Percentiles rank a stretch among this genome's conserved stretches.
Conservation (phyloP, 108 stramenopile species). For the Discostella stelligeroides region DNA sequence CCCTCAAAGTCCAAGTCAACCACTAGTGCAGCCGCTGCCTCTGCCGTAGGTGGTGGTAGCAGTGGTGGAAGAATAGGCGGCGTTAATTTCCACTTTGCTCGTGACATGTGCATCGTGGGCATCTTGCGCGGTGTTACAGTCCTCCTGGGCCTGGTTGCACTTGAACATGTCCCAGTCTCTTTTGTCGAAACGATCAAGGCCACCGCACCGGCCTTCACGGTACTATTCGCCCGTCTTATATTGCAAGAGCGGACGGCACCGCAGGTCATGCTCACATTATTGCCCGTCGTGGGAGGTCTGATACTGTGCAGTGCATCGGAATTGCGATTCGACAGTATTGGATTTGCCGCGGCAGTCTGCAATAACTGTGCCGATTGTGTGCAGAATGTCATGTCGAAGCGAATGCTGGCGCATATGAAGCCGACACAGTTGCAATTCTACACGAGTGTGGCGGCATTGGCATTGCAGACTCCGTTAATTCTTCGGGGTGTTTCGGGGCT, state of each 20-base stretch:
- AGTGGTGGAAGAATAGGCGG: neutral
- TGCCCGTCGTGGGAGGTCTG: constrained; percentile 50
- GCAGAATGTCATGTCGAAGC: constrained; percentile 55
- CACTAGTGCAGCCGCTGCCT: too few relatives aligned
- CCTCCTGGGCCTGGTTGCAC: constrained; percentile 48
- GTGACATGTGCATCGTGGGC: constrained; percentile 50
- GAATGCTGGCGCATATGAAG: constrained; percentile 45
- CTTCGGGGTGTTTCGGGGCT: constrained; percentile 22
- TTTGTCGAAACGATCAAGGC: constrained; percentile 61
- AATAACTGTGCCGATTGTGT: constrained; percentile 60
- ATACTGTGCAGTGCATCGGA: constrained; percentile 47
- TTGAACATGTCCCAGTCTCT: constrained; percentile 53
- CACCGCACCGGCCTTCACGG: constrained; percentile 55
- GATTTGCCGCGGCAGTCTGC: constrained; percentile 49
- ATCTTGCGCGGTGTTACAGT: constrained; percentile 49
- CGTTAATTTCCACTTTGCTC: constrained; percentile 22
- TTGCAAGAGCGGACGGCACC: constrained; percentile 43
- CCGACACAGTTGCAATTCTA: constrained; percentile 57
- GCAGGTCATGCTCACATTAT: constrained; percentile 40
- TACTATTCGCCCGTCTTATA: constrained; percentile 39
- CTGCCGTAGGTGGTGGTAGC: neutral
- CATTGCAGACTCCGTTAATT: constrained; percentile 43
- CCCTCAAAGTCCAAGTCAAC: neutral
- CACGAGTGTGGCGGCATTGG: constrained; percentile 48
- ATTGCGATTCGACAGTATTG: constrained; percentile 41